Conservation (phyloP, 1,284 basidiomycete genomes). For the Puccinia coronata region DNA sequence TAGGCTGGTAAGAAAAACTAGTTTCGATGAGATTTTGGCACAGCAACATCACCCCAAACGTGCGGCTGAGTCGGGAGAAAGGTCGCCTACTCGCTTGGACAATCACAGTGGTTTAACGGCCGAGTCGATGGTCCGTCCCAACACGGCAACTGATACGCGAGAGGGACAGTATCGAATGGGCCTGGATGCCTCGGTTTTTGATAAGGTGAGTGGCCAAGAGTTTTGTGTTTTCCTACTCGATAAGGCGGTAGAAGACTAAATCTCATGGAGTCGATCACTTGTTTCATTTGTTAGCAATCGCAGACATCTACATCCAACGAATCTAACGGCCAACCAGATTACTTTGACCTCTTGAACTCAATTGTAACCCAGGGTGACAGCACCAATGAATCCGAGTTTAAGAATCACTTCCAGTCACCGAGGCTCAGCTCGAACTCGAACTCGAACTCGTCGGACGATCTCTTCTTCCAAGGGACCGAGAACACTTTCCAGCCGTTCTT, state of each 20-base stretch:
- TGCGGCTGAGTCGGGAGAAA: neutral
- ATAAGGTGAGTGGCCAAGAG: neutral
- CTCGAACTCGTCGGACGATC: conserved; percentile 2
- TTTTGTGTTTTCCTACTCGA: too few relatives aligned
- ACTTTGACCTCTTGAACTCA: neutral
- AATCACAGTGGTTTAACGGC: neutral
- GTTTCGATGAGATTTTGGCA: conserved; percentile 47
- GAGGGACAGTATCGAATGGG: neutral
- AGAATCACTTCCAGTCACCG: neutral
- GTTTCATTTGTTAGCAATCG: neutral
- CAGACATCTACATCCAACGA: neutral
- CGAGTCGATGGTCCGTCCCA: conserved; percentile 19
- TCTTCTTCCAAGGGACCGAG: neutral
- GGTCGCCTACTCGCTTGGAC: conserved; percentile 6
- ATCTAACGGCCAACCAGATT: neutral
- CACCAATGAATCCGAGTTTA: neutral
- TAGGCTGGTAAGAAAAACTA: conserved; percentile 44
- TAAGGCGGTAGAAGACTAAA: too few relatives aligned
- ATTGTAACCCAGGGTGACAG: neutral
- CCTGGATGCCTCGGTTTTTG: neutral
- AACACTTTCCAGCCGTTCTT: neutral
- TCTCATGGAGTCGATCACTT: too few relatives aligned
- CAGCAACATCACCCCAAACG: conserved; percentile 37
- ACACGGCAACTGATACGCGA: conserved; percentile 22
- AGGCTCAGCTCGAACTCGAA: neutral